Base-by-base conservation (phyloP, 2,329 filamentous ascomycete species). In the Seiridium unicorne region DNA sequence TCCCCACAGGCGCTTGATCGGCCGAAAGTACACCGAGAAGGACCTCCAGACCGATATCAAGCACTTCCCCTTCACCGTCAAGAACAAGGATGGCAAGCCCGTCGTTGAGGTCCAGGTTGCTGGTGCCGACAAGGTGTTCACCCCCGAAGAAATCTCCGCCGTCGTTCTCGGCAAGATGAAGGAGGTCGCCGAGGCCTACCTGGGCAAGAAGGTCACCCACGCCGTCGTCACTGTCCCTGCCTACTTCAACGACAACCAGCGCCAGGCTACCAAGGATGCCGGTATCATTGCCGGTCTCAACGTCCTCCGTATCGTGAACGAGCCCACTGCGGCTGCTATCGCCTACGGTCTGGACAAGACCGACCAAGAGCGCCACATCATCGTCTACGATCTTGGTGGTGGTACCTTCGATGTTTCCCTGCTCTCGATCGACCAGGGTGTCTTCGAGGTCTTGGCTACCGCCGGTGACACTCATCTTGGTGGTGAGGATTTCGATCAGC, bases 401-500 rank as follows among this genome's bases (percentile, higher is more conserved):
- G 91, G 91, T 87, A 95, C 92, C 69, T 95, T 95, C 74, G 92
- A 96, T 92, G 91, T 96, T 56, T 95, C 93, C 58, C 91, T 97
- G 66, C 87, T 97, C 60, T 95, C 90, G 61, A 95, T 96, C 66
- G 92, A 96, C 70, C 84, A 93, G 74, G 93, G 93, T 76, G 91
- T 96, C 70, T 97, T 97, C 75, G 93, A 97, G 84, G 93, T 97
- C 69, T 80, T 94, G 79, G 90, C 93, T 78, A 97, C 93, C 71
- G 92, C 93, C 75, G 93, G 93, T 92, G 93, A 97, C 77, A 97
- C 93, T 71, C 93, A 97, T 79, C 87, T 97, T 69, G 93, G 93
- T 89, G 93, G 93, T 88, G 93, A 98, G 80, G 94, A 98, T 83
- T 98, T 98, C 78, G 94, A 98, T 79, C 93, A 98, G 86, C 90